These are phyloP conservation scores for Entomortierella parvispora DNA, from an alignment of 192 early-diverging fungal species.

Conservation along the genomic window DNA sequence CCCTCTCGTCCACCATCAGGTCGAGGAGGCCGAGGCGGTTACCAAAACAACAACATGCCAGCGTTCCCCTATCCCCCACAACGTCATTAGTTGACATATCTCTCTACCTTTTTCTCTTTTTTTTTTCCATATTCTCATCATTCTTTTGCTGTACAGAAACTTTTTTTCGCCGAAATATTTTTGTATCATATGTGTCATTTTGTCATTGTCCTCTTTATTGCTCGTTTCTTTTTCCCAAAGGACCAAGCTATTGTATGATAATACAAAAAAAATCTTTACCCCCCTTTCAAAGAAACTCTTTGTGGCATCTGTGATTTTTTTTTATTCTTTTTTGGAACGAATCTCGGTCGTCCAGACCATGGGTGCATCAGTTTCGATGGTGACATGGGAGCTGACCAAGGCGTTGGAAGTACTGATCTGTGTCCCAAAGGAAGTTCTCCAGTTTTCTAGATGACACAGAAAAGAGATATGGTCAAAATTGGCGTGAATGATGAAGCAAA, in stretches of 20 bases:
- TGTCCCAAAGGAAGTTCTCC: constrained; percentile 71
- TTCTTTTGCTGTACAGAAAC: background rate
- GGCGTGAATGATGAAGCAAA: background rate
- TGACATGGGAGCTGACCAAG: constrained; percentile 65
- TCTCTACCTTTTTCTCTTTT: constrained; percentile 9
- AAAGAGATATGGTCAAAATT: constrained; percentile 44
- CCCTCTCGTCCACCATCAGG: constrained; percentile 14
- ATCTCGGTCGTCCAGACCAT: constrained; percentile 88
- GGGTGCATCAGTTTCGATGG: constrained; percentile 73
- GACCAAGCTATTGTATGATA: too few relatives aligned
- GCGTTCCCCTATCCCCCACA: constrained; percentile 43
- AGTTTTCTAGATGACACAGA: constrained; percentile 18
- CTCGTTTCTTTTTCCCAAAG: background rate
- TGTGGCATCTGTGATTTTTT: too few relatives aligned
- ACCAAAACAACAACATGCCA: constrained; percentile 35
- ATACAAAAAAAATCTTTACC: too few relatives aligned
- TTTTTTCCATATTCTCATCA: background rate
- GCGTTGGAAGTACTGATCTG: constrained; percentile 90
- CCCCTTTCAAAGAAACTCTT: too few relatives aligned
- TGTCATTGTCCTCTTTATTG: background rate
- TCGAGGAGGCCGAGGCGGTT: constrained; percentile 21
- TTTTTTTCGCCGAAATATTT: background rate
- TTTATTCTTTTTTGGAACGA: constrained; percentile 19
- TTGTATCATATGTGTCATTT: background rate
- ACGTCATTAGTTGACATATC: constrained; percentile 14